Evolutionary conservation across 2,329 filamentous ascomycete species (phyloP).

Genomic region (Xylaria sp.): DNA sequence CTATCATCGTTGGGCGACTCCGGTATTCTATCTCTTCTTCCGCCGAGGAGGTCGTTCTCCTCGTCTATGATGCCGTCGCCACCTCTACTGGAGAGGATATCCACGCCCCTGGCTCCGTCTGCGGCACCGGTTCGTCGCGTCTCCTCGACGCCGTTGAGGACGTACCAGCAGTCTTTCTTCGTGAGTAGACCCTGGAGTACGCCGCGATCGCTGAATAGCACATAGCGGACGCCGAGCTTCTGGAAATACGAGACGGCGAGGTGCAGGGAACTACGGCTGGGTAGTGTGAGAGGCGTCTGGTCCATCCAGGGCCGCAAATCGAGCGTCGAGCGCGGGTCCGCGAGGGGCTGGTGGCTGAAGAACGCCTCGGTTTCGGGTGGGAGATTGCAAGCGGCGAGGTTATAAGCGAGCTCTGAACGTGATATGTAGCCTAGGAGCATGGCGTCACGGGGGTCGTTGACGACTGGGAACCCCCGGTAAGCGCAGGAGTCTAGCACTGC

Average conservation of each 20-base stretch:
- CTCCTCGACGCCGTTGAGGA: conserved; percentile 82
- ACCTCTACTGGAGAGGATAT: conserved; percentile 34
- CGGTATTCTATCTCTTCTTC: conserved; percentile 22
- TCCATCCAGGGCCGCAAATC: conserved; percentile 99
- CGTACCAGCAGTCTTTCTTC: conserved; percentile 97
- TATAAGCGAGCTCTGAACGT: conserved; percentile 86
- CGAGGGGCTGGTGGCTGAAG: conserved; percentile 85
- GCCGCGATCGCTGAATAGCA: conserved; percentile 86
- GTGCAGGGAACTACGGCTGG: conserved; percentile 78
- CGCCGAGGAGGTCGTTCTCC: conserved; percentile 39
- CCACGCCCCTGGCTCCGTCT: conserved; percentile 50
- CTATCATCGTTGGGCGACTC: conserved; percentile 40
- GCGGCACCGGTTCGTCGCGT: conserved; percentile 54
- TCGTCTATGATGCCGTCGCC: conserved; percentile 32
- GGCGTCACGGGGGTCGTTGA: conserved; percentile 80
- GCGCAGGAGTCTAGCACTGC: conserved; percentile 77
- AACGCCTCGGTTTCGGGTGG: conserved; percentile 79
- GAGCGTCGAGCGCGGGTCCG: conserved; percentile 79
- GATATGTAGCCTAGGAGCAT: conserved; percentile 93
- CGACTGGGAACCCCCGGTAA: conserved; percentile 92
- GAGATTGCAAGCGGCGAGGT: conserved; percentile 73
- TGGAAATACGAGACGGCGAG: conserved; percentile 95
- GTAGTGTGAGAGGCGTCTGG: conserved; percentile 93
- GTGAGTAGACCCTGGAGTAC: conserved; percentile 86
- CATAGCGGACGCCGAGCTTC: conserved; percentile 89